Percentiles rank a stretch among this genome's conserved stretches.
These are phyloP conservation scores for Trichoderma citrinoviride DNA, from an alignment of 2,329 filamentous ascomycete genomes.

Conservation along the genomic window DNA sequence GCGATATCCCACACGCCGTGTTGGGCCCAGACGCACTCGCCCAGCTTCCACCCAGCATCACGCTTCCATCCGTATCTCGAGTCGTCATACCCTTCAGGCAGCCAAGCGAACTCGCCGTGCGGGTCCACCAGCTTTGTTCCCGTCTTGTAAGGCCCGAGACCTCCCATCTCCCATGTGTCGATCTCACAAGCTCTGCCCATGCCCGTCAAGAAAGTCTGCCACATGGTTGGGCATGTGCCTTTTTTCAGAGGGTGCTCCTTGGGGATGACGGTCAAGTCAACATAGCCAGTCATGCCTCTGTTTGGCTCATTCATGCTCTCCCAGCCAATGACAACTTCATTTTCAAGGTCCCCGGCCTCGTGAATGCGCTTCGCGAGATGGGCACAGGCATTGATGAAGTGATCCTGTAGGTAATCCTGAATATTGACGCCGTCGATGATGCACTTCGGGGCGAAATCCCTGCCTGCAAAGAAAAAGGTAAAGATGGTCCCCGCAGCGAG, in stretches of 20 bases:
- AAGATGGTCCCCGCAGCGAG: conserved; percentile 88
- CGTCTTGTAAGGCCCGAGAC: conserved; percentile 86
- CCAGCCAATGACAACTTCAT: conserved; percentile 89
- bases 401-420: conserved; percentile 87
- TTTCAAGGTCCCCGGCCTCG: conserved; percentile 83
- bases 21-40: conserved; percentile 95
- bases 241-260: conserved; percentile 88
- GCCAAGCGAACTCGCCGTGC: conserved; percentile 79
- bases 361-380: conserved; percentile 82
- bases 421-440: conserved; percentile 95
- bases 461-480: conserved; percentile 88
- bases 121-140: conserved; percentile 83
- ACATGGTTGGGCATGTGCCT: conserved; percentile 87
- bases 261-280: conserved; percentile 78
- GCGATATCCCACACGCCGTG: conserved; percentile 90
- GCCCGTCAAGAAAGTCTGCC: conserved; percentile 90
- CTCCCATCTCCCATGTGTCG: conserved; percentile 89
- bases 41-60: conserved; percentile 83
- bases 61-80: conserved; percentile 86
- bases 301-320: conserved; percentile 96
- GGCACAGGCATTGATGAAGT: conserved; percentile 76
- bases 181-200: conserved; percentile 87
- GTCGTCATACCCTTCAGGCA: conserved; percentile 80
- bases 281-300: conserved; percentile 78
- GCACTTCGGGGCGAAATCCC: conserved; percentile 91